A percentile compares a stretch with the other conserved stretches of the same genome.
Evolutionary conservation across 768 basidiomycete genomes (phyloP).

Genomic region (Tricholoma sp.): DNA sequence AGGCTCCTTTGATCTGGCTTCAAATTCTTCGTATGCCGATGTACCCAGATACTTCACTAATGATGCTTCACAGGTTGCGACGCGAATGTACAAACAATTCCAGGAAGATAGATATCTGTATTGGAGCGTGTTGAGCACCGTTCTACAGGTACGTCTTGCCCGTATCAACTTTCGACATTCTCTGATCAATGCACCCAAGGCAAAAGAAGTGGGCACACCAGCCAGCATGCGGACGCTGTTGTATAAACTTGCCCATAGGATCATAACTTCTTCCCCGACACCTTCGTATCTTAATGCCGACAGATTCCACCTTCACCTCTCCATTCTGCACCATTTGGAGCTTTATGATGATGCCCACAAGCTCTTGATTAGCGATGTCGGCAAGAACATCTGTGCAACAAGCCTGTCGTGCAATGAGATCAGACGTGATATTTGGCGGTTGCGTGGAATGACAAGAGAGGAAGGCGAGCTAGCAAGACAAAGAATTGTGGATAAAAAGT

Average conservation of each 20-base stretch:
- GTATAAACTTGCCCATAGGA: constrained; percentile 72
- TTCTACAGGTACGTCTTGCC: constrained; percentile 58
- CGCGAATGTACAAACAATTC: constrained; percentile 80
- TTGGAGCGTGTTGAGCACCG: constrained; percentile 77
- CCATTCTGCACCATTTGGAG: constrained; percentile 63
- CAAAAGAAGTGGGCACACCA: constrained; percentile 62
- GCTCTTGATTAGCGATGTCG: constrained; percentile 64
- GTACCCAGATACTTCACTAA: background rate
- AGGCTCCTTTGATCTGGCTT: background rate
- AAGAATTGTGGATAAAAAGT: constrained; percentile 59
- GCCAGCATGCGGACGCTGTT: constrained; percentile 60
- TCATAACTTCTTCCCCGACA: constrained; percentile 57
- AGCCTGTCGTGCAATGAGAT: constrained; percentile 73
- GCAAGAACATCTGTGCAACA: constrained; percentile 59
- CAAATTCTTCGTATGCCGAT: background rate
- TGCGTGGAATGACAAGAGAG: constrained; percentile 49
- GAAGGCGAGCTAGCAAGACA: constrained; percentile 59
- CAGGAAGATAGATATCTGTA: constrained; percentile 77
- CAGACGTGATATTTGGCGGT: constrained; percentile 64
- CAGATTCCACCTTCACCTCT: constrained; percentile 72
- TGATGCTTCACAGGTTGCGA: constrained; percentile 51
- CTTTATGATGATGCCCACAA: constrained; percentile 67
- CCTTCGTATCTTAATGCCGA: constrained; percentile 66
- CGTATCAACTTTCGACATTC: background rate
- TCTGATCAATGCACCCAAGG: constrained; percentile 35